Base-by-base conservation (phyloP, 2,329 filamentous ascomycete species). In the Ophiostoma ips region DNA sequence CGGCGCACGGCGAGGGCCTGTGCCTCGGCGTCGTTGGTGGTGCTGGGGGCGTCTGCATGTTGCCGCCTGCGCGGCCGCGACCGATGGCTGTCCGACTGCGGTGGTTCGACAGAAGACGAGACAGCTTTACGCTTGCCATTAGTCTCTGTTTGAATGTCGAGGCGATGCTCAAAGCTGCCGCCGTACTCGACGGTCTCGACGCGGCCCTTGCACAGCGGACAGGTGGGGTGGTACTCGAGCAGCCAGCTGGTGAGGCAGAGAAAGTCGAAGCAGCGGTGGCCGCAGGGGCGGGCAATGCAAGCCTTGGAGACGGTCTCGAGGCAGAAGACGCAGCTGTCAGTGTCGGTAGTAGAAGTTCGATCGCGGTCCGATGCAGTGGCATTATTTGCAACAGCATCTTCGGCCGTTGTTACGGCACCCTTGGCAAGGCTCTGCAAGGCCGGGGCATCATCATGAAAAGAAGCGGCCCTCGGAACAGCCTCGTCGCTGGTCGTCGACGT, bases 261-360 rank as follows among this genome's bases (percentile, higher is more conserved):
- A 61, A 88, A 94, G 69, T 95, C 88, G 62, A 94, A 95, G 57
- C 81, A 79, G 51, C 71, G 67, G 68, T 96, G 89, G 38, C 77
- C 74, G 69, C 89, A 96, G 8, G 89, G 88, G 18, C 75, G 68
- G 8, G 85, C 77, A 47, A 82, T 71, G 55, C 84, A 87, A 48
- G 77, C 68, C 58, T 92, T 85, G 10, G 79, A 77, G 59, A 95
- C 72, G 49, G 68, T 61, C 51, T 90, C 84, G 53, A 95, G 79
- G 64, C 89, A 96, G 64, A 96, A 92, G 55, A 94, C 87, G 64
- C 89, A 95, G 60, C 74, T 78, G 55, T 62, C 56, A 8, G 8
- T 8, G 24, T 28, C 24, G 8, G 24, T 28, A 8, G n/a, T n/a
- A n/a, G n/a, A n/a, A n/a, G n/a, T n/a, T n/a, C n/a, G n/a, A n/a